phyloP scores from a whole-genome alignment of 1,139 yeast genomes.

The Nakaseomyces kungkrabaensis region DNA sequence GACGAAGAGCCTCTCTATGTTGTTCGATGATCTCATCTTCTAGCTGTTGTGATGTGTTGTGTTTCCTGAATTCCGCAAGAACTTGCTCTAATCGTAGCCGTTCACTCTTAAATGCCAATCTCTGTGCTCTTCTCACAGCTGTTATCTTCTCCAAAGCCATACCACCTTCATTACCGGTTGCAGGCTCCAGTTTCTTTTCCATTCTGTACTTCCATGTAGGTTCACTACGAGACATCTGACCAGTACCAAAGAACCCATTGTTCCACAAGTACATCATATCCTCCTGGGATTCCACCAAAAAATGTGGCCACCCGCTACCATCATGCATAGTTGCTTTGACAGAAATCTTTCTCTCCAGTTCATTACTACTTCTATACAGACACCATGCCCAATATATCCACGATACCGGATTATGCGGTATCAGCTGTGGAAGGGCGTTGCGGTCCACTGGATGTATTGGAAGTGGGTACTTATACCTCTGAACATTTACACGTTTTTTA shows the following conservation, averaged over 20 bases:
- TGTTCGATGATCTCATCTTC: slow-evolving; percentile 21
- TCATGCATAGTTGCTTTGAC: slow-evolving; percentile 12
- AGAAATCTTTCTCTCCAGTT: slow-evolving; percentile 9
- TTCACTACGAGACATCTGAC: slow-evolving; percentile 77
- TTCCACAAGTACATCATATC: slow-evolving; percentile 64
- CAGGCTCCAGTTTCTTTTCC: slow-evolving; percentile 38
- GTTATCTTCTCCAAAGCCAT: slow-evolving; percentile 66
- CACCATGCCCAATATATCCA: slow-evolving; percentile 41
- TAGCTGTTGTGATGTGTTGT: slow-evolving; percentile 26
- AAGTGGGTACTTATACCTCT: slow-evolving; percentile 31
- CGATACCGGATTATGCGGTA: slow-evolving; percentile 51
- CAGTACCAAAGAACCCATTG: slow-evolving; percentile 91
- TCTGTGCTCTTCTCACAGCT: slow-evolving; percentile 56
- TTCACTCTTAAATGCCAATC: slow-evolving; percentile 61
- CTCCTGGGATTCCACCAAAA: slow-evolving; percentile 34
- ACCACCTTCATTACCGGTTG: slow-evolving; percentile 17
- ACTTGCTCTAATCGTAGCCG: slow-evolving; percentile 30
- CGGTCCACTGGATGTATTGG: slow-evolving; percentile 32
- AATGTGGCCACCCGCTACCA: slow-evolving; percentile 13
- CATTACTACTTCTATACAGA: slow-evolving; percentile 22
- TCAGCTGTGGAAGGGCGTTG: slow-evolving; percentile 36
- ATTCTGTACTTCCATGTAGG: slow-evolving; percentile 80
- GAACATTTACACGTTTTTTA: slow-evolving; percentile 24
- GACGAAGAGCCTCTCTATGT: slow-evolving; percentile 26
- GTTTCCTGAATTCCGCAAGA: slow-evolving; percentile 27